Base-by-base conservation (phyloP, 2,329 filamentous ascomycete species). In the Aphanocladium album region DNA sequence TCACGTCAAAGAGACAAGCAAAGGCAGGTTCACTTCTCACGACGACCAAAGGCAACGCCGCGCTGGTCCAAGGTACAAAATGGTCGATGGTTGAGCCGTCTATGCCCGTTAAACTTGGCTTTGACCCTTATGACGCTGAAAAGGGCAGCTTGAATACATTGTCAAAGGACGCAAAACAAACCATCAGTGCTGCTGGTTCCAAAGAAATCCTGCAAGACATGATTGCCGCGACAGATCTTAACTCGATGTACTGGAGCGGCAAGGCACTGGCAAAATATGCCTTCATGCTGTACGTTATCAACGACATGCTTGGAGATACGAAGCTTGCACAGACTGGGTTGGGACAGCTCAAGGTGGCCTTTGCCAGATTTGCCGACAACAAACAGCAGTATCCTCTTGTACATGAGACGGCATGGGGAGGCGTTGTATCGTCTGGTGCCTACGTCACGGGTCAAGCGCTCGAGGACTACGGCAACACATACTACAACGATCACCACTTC, bases 221-320 rank as follows among this genome's bases (percentile, higher is more conserved):
- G 73, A 73, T 79, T n/a, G 77, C 78, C 0, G 88, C 95, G 69
- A 85, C 86, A 5, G 84, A 95, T 64, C 78, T 90, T 39, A 84
- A 93, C 70, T 96, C 91, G 41, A 93, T 96, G 86, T 98, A 98
- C 74, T 97, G 89, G 73, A 90, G 89, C 66, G 95, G 95, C 67
- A 98, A 93, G 79, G 84, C 86, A 1, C 76, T 95, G 19, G 88
- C 87, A 64, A 93, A 93, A 71, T 93, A 91, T 72, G 90, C 89
- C 1, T 78, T 79, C 17, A 77, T 93, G 30, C 75, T 90, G 43
- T 87, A 89, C 67, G 83, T 86, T 0, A 79, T 87, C 46, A 79
- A 86, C 62, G 82, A 89, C 64, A 73, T 93, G 63, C 72, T 89
- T 6, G 79, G 80, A 12, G 83, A 91, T 65, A 72, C 75, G 39